Percentiles rank a stretch among this genome's conserved stretches.
Evolutionary conservation across 805 yeast species (phyloP).

Genomic region (Cyberlindnera maclurae): DNA sequence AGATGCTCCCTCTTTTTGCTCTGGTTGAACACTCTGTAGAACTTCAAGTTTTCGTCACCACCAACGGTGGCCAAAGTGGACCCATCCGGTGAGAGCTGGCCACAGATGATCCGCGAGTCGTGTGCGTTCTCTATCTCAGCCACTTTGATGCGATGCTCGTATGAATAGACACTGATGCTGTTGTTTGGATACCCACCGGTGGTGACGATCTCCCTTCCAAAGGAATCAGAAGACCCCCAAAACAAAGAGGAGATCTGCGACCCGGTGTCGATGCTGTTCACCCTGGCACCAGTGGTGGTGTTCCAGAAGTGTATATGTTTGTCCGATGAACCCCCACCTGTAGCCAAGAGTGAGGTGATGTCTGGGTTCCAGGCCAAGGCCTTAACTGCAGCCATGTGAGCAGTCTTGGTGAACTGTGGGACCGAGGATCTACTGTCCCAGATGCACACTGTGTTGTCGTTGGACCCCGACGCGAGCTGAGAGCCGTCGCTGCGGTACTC

Average conservation of each 20-base stretch:
- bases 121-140: conserved; percentile 86
- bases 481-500: conserved; percentile 79
- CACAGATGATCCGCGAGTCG: conserved; percentile 76
- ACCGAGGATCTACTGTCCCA: conserved; percentile 77
- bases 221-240: conserved; percentile 77
- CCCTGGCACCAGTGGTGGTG: conserved; percentile 79
- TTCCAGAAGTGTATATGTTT: conserved; percentile 92
- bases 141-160: conserved; percentile 78
- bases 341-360: conserved; percentile 74
- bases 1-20: conserved; percentile 28
- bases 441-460: conserved; percentile 85
- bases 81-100: conserved; percentile 85
- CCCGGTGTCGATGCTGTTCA: conserved; percentile 83
- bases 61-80: conserved; percentile 90
- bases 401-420: conserved; percentile 70
- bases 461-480: conserved; percentile 88
- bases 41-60: conserved; percentile 92
- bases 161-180: conserved; percentile 73
- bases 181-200: conserved; percentile 93
- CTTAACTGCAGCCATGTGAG: conserved; percentile 91
- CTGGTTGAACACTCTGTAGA: conserved; percentile 82
- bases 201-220: conserved; percentile 79
- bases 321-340: conserved; percentile 95
- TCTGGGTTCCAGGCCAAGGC: conserved; percentile 95
- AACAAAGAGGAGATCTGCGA: conserved; percentile 90